Percentiles rank a stretch among this genome's conserved stretches.
Conservation (phyloP, 257 asterid species). For the Capsicum baccatum region DNA sequence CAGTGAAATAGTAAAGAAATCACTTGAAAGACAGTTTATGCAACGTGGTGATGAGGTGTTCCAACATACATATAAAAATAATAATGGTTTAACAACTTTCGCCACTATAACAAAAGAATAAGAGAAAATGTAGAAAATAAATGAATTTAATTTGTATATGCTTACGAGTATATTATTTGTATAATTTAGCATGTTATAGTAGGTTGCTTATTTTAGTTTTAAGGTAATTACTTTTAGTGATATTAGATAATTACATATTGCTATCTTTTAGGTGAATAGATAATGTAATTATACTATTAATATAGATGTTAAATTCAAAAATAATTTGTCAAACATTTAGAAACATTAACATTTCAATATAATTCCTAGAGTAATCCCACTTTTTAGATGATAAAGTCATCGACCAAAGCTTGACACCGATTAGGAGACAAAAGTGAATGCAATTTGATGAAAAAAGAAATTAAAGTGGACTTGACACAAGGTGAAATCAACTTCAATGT, state of each 20-base stretch:
- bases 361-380: slow-evolving; percentile 6
- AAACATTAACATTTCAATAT: neutral
- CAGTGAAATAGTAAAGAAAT: slow-evolving; percentile 19
- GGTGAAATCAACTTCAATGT: slow-evolving; percentile 27
- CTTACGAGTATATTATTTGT: neutral
- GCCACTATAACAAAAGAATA: neutral
- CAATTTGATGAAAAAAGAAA: slow-evolving; percentile 20
- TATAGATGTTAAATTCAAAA: neutral
- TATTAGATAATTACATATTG: neutral
- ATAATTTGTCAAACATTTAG: neutral
- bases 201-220: neutral
- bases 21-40: neutral
- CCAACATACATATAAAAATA: slow-evolving; percentile 12
- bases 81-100: neutral
- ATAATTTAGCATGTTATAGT: neutral
- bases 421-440: slow-evolving; percentile 6
- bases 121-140: neutral
- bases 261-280: neutral
- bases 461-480: slow-evolving; percentile 11
- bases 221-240: neutral
- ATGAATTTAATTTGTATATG: neutral
- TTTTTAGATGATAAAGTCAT: slow-evolving; percentile 7
- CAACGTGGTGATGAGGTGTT: slow-evolving; percentile 19
- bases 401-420: neutral
- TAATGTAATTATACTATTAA: neutral